phyloP scores from a whole-genome alignment of 495 filamentous ascomycete genomes.

The Lasiosphaeris hirsuta region DNA sequence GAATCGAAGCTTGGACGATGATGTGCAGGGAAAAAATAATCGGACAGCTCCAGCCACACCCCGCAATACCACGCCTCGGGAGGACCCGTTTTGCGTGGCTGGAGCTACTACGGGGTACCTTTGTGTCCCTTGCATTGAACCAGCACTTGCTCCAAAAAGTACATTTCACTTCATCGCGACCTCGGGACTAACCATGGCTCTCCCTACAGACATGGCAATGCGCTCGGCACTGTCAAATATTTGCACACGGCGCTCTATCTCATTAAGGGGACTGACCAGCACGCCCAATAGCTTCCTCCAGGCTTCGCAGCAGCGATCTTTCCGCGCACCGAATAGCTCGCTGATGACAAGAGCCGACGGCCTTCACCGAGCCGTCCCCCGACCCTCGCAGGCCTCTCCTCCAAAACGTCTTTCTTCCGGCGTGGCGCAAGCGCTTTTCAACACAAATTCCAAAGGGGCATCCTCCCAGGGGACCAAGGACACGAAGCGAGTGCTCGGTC shows the following conservation, averaged over 20 bases:
- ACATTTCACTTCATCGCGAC: background rate
- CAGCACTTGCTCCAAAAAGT: constrained; percentile 16
- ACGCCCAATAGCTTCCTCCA: constrained; percentile 21
- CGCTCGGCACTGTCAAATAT: constrained; percentile 28
- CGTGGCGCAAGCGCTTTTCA: constrained; percentile 13
- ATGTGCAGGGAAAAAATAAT: constrained; percentile 9
- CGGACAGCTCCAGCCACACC: constrained; percentile 14
- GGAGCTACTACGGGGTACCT: constrained; percentile 1
- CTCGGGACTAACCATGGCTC: constrained; percentile 20
- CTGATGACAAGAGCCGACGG: background rate
- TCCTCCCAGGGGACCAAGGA: background rate
- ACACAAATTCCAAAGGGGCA: background rate
- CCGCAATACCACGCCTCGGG: background rate
- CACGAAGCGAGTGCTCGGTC: constrained; percentile 51
- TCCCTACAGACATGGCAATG: constrained; percentile 27
- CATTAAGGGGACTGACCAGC: constrained; percentile 12
- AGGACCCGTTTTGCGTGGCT: constrained; percentile 4
- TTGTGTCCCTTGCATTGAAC: too few species aligned
- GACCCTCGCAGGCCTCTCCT: background rate
- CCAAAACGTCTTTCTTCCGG: constrained; percentile 22
- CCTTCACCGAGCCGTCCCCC: constrained; percentile 1
- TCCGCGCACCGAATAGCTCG: constrained; percentile 15
- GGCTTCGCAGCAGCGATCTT: constrained; percentile 14
- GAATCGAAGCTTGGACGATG: background rate
- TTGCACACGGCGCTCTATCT: constrained; percentile 29